Evolutionary conservation across 805 yeast genomes (phyloP).

Genomic region (Vanderwaltozyma yarrowii): DNA sequence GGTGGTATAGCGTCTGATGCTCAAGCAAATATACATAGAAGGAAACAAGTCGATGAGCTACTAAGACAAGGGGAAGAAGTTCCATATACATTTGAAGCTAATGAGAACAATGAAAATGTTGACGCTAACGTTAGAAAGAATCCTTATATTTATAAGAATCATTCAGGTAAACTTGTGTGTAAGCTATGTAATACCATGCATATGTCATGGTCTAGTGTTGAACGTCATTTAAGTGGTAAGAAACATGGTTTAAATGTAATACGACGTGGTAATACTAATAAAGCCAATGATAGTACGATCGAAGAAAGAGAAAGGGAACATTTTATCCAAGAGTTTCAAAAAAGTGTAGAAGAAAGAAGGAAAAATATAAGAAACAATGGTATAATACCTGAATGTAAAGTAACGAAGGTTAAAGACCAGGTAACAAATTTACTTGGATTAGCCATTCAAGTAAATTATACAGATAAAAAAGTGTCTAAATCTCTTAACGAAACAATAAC

Average conservation of each 20-base stretch:
- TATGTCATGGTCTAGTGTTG: slow-evolving; percentile 65
- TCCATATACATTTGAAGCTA: slow-evolving; percentile 33
- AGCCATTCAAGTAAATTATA: slow-evolving; percentile 48
- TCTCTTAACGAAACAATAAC: slow-evolving; percentile 1
- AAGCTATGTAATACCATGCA: slow-evolving; percentile 77
- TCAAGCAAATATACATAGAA: slow-evolving; percentile 58
- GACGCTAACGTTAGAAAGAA: slow-evolving; percentile 13
- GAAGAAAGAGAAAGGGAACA: slow-evolving; percentile 15
- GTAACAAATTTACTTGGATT: slow-evolving; percentile 52
- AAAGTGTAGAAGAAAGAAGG: slow-evolving; percentile 11
- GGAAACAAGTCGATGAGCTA: slow-evolving; percentile 58
- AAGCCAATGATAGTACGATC: neutral
- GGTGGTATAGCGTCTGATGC: slow-evolving; percentile 79
- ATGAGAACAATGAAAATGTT: slow-evolving; percentile 49
- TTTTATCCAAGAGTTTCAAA: slow-evolving; percentile 21
- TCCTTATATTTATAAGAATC: slow-evolving; percentile 79
- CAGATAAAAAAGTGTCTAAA: slow-evolving; percentile 30
- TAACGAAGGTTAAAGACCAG: slow-evolving; percentile 60
- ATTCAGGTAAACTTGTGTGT: slow-evolving; percentile 79
- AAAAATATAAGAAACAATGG: slow-evolving; percentile 7
- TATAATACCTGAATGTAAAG: slow-evolving; percentile 50
- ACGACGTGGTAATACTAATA: slow-evolving; percentile 36
- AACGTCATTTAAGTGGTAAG: slow-evolving; percentile 75
- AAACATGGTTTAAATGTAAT: slow-evolving; percentile 71
- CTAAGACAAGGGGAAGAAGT: slow-evolving; percentile 32